Evolutionary conservation across 2,329 filamentous ascomycete species (phyloP), one percentile per base, ranked within the genome.

Genomic region (Atkinsonella hypoxylon): DNA sequence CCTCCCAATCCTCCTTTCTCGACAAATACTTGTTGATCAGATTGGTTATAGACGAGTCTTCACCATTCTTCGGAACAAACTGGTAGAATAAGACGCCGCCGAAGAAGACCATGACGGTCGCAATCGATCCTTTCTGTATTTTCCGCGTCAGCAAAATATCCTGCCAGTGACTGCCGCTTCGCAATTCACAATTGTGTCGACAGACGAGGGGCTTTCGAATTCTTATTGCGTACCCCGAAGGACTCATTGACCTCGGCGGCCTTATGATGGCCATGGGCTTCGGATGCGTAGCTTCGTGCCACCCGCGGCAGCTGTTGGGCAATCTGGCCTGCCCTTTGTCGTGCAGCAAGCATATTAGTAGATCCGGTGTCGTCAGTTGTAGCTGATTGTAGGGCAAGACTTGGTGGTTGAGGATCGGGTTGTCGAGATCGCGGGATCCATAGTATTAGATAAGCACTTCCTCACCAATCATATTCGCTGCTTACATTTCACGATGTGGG

Each of bases 251-350:
- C 73, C 54, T 69, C 65, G 57, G 70, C 69, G 53, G 70, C 64
- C 57, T 72, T 67, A 61, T 73, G 69, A 57, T 72, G 68, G 53
- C 64, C 69, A 59, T 77, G 75, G 62, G 68, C 67, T 56, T 74
- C 71, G 61, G 76, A 80, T 57, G 76, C 77, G 63, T 80, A 79
- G 53, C 68, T 69, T 60, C 76, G 72, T 56, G 69, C 63, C 56
- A 63, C 59, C 53, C 65, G 61, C 59, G 64, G 63, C 55, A 68
- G 61, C 58, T 65, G 64, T 53, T 67, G 64, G 53, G 65, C 65
- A 43, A 64, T 53, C 47, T 59, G 62, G 62, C 63, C 65, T 62
- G 63, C 70, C 65, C 71, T 67, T 60, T 71, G 71, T 67, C 73
- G 70, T 65, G 68, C 65, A 56, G 67, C 65, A 58, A 69, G 61